A percentile compares a stretch with the other conserved stretches of the same genome.
These are phyloP conservation scores for Malassezia slooffiae DNA, from an alignment of 1,284 basidiomycete species.

Conservation along the genomic window DNA sequence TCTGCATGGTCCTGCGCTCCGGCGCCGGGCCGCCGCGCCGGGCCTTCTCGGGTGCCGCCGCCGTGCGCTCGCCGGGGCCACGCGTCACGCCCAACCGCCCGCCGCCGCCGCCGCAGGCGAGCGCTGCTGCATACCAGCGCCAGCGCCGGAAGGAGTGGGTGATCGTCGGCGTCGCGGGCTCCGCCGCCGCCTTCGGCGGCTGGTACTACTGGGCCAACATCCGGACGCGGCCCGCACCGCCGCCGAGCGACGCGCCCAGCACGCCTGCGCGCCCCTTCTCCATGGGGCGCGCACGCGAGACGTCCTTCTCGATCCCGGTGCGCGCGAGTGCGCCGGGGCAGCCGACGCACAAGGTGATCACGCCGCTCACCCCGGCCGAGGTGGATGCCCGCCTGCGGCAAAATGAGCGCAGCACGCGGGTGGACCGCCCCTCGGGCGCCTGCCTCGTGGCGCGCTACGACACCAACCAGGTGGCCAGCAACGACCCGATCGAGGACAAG, in stretches of 20 bases:
- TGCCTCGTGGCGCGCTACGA: conserved; percentile 43
- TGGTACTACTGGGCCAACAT: conserved; percentile 43
- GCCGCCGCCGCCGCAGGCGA: conserved; percentile 18
- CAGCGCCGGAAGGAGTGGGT: conserved; percentile 40
- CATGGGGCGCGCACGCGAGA: conserved; percentile 14
- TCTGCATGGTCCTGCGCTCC: too few species aligned
- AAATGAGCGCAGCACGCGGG: conserved; percentile 35
- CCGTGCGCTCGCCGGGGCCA: too few species aligned
- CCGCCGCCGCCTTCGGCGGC: conserved; percentile 36
- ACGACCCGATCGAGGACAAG: conserved; percentile 42
- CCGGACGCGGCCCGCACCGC: conserved; percentile 18
- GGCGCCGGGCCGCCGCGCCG: too few species aligned
- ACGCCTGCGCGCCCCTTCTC: conserved; percentile 16
- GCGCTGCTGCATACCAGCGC: conserved; percentile 24
- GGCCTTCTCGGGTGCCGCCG: too few species aligned
- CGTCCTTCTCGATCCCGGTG: conserved; percentile 36
- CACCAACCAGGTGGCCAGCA: conserved; percentile 40
- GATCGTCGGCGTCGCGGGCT: conserved; percentile 39
- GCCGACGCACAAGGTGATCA: conserved; percentile 32
- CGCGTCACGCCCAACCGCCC: too few species aligned
- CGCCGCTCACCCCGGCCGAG: conserved; percentile 30
- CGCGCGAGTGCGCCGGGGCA: conserved; percentile 23
- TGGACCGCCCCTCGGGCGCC: conserved; percentile 31
- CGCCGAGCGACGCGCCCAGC: too few species aligned
- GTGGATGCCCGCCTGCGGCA: conserved; percentile 35